These are phyloP conservation scores for Polyrhizophydium stewartii DNA, from an alignment of 371 early-diverging fungal genomes.

Conservation along the genomic window DNA sequence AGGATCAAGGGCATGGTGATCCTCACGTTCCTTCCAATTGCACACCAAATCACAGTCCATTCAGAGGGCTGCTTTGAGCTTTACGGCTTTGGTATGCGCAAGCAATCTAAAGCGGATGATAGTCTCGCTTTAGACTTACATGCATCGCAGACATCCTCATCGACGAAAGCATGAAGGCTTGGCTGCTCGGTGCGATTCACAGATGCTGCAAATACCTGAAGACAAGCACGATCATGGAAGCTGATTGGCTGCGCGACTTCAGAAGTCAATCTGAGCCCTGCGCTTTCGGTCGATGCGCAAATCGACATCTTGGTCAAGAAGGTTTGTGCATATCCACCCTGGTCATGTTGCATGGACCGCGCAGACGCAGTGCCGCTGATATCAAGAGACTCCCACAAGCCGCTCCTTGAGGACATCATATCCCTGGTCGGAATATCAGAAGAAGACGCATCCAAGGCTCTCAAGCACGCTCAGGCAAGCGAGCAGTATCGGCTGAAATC, in stretches of 20 bases:
- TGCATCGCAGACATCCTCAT: conserved; percentile 25
- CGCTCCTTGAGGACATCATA: conserved; percentile 15
- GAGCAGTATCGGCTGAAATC: too few species aligned
- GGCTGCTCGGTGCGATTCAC: conserved; percentile 33
- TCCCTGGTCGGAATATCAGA: conserved; percentile 7
- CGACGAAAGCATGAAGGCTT: conserved; percentile 28
- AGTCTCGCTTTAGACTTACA: background rate
- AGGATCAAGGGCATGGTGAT: conserved; percentile 29
- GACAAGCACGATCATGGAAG: background rate
- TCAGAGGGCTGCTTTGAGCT: conserved; percentile 37
- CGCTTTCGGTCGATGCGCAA: conserved; percentile 29
- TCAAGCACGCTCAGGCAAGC: background rate
- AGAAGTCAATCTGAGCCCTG: conserved; percentile 44
- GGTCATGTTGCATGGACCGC: too few species aligned
- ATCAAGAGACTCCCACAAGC: conserved; percentile 3
- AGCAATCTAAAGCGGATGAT: background rate
- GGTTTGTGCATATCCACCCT: conserved; percentile 8
- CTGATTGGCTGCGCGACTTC: background rate
- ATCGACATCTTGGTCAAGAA: conserved; percentile 34
- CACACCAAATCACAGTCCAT: conserved; percentile 13
- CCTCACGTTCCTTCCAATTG: conserved; percentile 30
- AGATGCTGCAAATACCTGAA: too few species aligned
- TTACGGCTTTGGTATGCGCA: conserved; percentile 36
- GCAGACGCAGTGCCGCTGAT: background rate
- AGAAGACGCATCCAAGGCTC: conserved; percentile 7